These are phyloP conservation scores for Eudorina sp. DNA, from an alignment of 139 green algal genomes.

Conservation along the genomic window DNA sequence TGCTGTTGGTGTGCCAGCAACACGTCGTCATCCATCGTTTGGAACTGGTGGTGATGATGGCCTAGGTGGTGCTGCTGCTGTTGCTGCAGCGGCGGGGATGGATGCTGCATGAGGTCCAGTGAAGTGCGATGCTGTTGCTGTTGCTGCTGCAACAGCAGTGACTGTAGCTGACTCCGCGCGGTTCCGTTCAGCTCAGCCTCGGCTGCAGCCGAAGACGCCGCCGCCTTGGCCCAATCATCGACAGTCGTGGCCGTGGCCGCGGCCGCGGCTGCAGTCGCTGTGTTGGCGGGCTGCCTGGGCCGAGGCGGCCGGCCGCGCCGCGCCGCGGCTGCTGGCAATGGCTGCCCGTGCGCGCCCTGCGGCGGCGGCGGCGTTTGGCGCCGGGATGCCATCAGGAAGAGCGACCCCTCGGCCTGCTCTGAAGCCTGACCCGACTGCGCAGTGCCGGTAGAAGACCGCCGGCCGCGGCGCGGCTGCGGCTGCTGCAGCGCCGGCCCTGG, in stretches of 20 bases:
- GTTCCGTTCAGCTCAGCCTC: neutral
- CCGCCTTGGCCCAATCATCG: no score
- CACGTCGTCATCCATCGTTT: neutral
- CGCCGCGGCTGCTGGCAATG: neutral
- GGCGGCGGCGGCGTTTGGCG: neutral
- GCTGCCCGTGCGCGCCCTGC: neutral
- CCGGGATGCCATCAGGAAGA: neutral
- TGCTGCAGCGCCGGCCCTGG: neutral
- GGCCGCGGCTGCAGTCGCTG: neutral
- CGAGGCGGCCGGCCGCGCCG: neutral
- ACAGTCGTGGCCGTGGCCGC: neutral
- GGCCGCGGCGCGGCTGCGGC: neutral
- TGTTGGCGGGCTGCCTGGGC: neutral
- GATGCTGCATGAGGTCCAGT: neutral
- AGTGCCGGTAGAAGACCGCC: neutral
- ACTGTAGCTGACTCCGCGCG: neutral
- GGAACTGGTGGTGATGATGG: neutral
- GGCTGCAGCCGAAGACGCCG: neutral
- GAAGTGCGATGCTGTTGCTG: neutral
- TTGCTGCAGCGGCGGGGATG: neutral
- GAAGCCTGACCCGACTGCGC: neutral
- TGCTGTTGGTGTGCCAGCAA: neutral
- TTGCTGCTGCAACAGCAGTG: neutral
- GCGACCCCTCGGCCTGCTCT: neutral
- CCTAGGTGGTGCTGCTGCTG: neutral